These are phyloP conservation scores for Santalum album DNA, from an alignment of 164 flowering plant species.

Conservation along the genomic window DNA sequence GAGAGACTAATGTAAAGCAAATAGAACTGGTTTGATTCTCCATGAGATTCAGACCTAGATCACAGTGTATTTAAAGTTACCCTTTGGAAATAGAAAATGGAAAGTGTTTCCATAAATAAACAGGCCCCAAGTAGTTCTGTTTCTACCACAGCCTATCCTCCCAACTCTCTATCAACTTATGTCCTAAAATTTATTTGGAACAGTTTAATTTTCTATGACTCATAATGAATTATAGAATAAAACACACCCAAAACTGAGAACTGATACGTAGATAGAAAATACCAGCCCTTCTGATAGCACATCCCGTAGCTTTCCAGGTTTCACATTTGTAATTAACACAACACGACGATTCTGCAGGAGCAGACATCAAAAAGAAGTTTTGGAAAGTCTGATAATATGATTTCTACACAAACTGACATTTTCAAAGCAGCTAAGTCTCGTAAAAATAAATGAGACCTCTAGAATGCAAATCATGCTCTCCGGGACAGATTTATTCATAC, in stretches of 20 bases:
- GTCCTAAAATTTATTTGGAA: too few species aligned
- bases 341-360: slow-evolving; percentile 70
- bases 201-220: too few species aligned
- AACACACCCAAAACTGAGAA: background rate
- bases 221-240: background rate
- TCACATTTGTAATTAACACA: slow-evolving; percentile 82
- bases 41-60: too few species aligned
- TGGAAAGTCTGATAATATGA: background rate
- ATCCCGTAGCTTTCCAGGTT: slow-evolving; percentile 93
- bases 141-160: too few species aligned
- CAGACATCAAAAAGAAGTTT: background rate
- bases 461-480: background rate
- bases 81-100: too few species aligned
- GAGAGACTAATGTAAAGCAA: too few species aligned
- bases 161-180: too few species aligned
- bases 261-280: slow-evolving; percentile 10
- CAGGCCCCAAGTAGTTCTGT: too few species aligned
- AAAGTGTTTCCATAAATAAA: too few species aligned
- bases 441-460: background rate
- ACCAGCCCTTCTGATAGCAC: slow-evolving; percentile 94
- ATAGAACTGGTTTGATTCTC: too few species aligned
- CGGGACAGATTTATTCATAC: slow-evolving; percentile 26
- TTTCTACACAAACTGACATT: too few species aligned
- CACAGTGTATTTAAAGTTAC: too few species aligned
- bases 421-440: background rate